Evolutionary conservation across 2,329 filamentous ascomycete genomes (phyloP).

Genomic region (Sporothrix variecibatus): DNA sequence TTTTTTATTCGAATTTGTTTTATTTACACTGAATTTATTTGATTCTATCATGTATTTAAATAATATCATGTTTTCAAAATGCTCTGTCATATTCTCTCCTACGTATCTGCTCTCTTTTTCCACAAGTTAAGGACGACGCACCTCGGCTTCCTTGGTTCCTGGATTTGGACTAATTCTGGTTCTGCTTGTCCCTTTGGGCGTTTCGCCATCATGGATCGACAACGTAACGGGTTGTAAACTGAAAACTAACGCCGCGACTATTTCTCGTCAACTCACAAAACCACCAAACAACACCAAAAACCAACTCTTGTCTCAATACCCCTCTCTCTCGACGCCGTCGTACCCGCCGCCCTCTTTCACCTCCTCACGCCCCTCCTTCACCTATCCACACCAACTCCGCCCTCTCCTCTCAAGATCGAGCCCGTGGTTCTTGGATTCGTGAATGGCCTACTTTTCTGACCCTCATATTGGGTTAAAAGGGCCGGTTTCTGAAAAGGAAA

Average conservation of each 20-base stretch:
- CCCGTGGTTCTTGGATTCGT: not conserved
- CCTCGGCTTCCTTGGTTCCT: not conserved
- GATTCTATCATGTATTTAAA: not conserved
- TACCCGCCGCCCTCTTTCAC: conserved; percentile 4
- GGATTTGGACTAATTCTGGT: not conserved
- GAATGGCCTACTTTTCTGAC: not conserved
- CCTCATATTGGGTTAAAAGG: conserved; percentile 6
- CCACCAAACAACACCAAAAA: not conserved
- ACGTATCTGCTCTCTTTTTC: not conserved
- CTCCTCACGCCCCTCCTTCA: conserved; percentile 3
- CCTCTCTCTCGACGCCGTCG: not conserved
- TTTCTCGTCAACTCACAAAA: not conserved
- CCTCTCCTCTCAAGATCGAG: not conserved
- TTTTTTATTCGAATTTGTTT: not conserved
- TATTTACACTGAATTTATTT: not conserved
- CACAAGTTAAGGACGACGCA: not conserved
- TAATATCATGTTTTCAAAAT: not conserved
- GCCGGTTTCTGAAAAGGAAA: not conserved
- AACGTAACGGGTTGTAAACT: not conserved
- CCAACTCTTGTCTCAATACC: conserved; percentile 10
- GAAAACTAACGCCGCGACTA: not conserved
- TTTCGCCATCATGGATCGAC: conserved; percentile 29
- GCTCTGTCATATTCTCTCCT: not conserved
- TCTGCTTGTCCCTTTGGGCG: conserved; percentile 15
- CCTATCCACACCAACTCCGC: not conserved